These are phyloP conservation scores for Biancaea sappan DNA, from an alignment of 306 rosid species.

Conservation along the genomic window DNA sequence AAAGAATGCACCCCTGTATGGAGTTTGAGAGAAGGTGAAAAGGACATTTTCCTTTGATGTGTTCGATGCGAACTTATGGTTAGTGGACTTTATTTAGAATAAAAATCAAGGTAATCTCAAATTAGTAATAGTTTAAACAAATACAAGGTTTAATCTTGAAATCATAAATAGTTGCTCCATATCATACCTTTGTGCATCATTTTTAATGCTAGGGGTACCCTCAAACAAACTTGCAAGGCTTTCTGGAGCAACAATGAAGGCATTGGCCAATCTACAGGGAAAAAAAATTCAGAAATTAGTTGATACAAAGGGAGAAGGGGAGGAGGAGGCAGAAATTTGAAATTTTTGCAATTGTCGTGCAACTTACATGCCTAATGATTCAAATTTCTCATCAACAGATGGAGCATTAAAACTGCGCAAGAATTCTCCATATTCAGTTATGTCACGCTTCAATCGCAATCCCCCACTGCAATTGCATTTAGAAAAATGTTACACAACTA, in stretches of 20 bases:
- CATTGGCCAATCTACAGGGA: conserved; percentile 72
- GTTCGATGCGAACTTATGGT: background rate
- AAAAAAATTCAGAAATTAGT: conserved; percentile 28
- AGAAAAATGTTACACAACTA: background rate
- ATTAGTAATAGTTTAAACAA: background rate
- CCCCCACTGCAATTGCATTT: conserved; percentile 61
- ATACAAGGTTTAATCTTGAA: too few relatives aligned
- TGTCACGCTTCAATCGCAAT: conserved; percentile 76
- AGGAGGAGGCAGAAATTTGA: background rate
- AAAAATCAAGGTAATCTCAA: background rate
- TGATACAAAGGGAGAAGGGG: background rate
- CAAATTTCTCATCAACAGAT: conserved; percentile 68
- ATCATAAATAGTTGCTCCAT: conserved; percentile 8
- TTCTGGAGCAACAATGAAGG: conserved; percentile 80
- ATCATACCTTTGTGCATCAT: conserved; percentile 65
- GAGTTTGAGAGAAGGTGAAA: background rate
- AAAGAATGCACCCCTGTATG: background rate
- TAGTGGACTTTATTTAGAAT: background rate
- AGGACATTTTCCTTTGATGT: background rate
- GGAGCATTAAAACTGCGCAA: conserved; percentile 49
- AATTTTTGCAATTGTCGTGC: background rate
- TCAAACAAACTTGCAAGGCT: conserved; percentile 66
- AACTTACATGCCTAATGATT: conserved; percentile 74
- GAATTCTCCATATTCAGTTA: conserved; percentile 76
- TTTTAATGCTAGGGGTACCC: conserved; percentile 70